phyloP scores from a whole-genome alignment of 2,329 filamentous ascomycete species.

The Aspergillus fumigatus region DNA sequence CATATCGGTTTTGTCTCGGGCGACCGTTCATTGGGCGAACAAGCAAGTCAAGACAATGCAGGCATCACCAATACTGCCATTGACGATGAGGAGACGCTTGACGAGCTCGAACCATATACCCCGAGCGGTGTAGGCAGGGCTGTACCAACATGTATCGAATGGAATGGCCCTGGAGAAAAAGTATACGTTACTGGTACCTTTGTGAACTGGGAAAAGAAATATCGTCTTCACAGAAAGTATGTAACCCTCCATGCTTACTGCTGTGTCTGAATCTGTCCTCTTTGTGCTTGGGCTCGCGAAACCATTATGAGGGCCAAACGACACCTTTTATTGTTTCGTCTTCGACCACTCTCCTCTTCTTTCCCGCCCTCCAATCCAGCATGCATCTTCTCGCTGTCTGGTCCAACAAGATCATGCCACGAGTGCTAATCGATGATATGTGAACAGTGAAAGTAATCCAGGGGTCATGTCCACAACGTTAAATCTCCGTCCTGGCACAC shows the following conservation, averaged over 20 bases:
- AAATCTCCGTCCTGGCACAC: constrained; percentile 84
- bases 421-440: constrained; percentile 9
- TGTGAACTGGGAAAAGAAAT: constrained; percentile 95
- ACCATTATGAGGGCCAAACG: neutral
- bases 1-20: constrained; percentile 44
- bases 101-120: constrained; percentile 62
- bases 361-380: neutral
- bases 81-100: constrained; percentile 70
- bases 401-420: neutral
- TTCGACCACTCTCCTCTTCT: constrained; percentile 5
- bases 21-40: constrained; percentile 44
- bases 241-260: constrained; percentile 32
- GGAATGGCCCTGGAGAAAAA: constrained; percentile 77
- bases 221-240: constrained; percentile 79
- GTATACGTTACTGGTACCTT: constrained; percentile 97
- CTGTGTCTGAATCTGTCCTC: constrained; percentile 12
- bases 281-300: neutral
- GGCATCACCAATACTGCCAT: constrained; percentile 52
- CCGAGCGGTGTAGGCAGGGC: constrained; percentile 71
- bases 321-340: neutral
- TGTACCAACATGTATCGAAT: constrained; percentile 80
- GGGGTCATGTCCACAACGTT: constrained; percentile 72
- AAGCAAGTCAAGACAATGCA: constrained; percentile 52
- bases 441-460: constrained; percentile 38
- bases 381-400: neutral